These are phyloP conservation scores for Papiliotrema nemorosa DNA, from an alignment of 1,284 basidiomycete genomes.

Conservation along the genomic window DNA sequence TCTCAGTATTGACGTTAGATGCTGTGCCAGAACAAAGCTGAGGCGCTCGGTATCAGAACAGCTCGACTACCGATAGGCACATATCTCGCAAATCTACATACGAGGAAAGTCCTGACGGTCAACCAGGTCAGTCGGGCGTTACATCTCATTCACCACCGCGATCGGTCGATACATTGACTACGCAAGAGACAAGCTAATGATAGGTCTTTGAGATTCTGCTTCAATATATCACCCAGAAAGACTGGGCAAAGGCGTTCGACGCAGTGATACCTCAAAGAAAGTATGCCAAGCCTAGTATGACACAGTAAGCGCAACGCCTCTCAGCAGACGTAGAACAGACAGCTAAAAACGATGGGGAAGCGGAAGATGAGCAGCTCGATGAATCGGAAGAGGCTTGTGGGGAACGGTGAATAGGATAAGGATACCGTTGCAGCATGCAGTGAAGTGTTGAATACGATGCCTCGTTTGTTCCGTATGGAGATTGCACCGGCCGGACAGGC, in stretches of 20 bases:
- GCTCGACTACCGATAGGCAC: conserved; percentile 90
- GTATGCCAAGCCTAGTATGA: conserved; percentile 53
- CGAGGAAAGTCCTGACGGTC: conserved; percentile 93
- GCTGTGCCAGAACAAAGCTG: conserved; percentile 84
- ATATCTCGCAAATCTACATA: conserved; percentile 74
- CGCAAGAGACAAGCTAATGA: not conserved
- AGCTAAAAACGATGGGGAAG: too few relatives aligned
- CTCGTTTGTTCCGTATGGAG: too few relatives aligned
- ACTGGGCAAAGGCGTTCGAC: conserved; percentile 81
- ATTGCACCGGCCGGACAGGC: too few relatives aligned
- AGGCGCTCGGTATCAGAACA: conserved; percentile 67
- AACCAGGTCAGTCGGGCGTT: conserved; percentile 64
- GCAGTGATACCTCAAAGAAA: conserved; percentile 86
- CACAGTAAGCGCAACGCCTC: not conserved
- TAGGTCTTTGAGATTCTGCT: conserved; percentile 83
- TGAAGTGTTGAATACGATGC: too few relatives aligned
- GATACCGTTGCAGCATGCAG: too few relatives aligned
- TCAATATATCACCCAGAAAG: conserved; percentile 75
- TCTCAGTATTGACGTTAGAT: conserved; percentile 54
- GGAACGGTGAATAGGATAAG: too few relatives aligned
- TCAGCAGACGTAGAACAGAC: too few relatives aligned
- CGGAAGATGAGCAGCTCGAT: too few relatives aligned
- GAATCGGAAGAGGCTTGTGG: too few relatives aligned
- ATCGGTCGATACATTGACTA: not conserved
- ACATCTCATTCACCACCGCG: not conserved